Evolutionary conservation across 2,329 filamentous ascomycete genomes (phyloP).

Genomic region (Ophiostoma sp.): DNA sequence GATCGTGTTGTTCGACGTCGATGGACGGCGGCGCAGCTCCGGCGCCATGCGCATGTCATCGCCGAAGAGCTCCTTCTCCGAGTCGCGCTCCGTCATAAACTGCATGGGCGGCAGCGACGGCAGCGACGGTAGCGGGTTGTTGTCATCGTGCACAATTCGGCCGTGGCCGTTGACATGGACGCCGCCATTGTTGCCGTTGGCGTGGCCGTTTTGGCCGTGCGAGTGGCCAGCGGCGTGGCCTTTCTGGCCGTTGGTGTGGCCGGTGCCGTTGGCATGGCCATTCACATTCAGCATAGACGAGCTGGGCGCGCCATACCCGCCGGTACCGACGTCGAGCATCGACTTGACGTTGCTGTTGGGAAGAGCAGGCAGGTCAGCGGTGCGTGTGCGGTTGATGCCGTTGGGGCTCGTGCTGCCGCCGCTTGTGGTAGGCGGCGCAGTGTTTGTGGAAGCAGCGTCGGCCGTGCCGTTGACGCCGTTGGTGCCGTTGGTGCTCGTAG

Average conservation of each 20-base stretch:
- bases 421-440: background rate
- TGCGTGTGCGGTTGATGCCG: background rate
- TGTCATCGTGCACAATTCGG: slow-evolving; percentile 20
- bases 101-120: slow-evolving; percentile 25
- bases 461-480: slow-evolving; percentile 5
- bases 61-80: slow-evolving; percentile 23
- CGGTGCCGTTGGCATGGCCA: background rate
- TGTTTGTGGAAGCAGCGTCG: background rate
- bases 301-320: slow-evolving; percentile 11
- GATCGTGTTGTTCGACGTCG: slow-evolving; percentile 29
- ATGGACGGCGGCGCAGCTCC: slow-evolving; percentile 28
- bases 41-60: slow-evolving; percentile 25
- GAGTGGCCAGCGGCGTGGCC: too few species aligned
- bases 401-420: background rate
- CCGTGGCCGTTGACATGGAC: slow-evolving; percentile 15
- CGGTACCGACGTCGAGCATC: slow-evolving; percentile 21
- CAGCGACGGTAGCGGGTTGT: slow-evolving; percentile 20
- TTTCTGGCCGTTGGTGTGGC: slow-evolving; percentile 11
- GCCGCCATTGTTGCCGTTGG: slow-evolving; percentile 10
- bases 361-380: background rate
- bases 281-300: slow-evolving; percentile 15
- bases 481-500: background rate
- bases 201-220: background rate
- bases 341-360: slow-evolving; percentile 10
- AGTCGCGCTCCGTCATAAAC: slow-evolving; percentile 26